Base-by-base conservation (phyloP, 2,329 filamentous ascomycete genomes). In the Colletotrichum plurivorum region DNA sequence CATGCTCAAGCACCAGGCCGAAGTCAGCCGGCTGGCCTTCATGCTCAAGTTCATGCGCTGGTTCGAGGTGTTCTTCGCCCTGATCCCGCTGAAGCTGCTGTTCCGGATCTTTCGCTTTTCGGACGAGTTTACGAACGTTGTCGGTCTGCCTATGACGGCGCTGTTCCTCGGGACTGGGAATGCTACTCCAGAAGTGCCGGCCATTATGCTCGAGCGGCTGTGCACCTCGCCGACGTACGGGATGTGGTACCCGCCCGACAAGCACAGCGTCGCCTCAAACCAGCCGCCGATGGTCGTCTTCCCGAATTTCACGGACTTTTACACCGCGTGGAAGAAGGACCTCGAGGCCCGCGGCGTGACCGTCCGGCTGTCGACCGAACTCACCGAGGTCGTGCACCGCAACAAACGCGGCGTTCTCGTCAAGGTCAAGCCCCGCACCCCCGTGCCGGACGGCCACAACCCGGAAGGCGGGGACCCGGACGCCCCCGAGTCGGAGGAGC, bases 121-220 rank as follows among this genome's bases (percentile, higher is more conserved):
- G 46, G 82, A 87, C 9, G 90, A 92, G 61, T 93, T 93, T 73
- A 86, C 86, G 18, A 90, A 92, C 73, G 88, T 93, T 77, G 84
- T 92, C 27, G 91, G 91, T 0, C 80, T 93, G 0, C 78, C 79
- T 7, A 81, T 81, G 78, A 80, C 79, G 3, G 79, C 79, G 1
- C 73, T 81, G 6, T 93, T 93, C 74, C 81, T 93, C 0, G 91
- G 91, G 1, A 93, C 91, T 0, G 90, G 91, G 2, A 93, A 93
- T 69, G 89, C 91, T 71, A 90, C 90, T 0, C 88, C 90, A 0
- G 88, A 93, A 72, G 90, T 93, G 0, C 88, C 90, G 0, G 86
- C 85, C 59, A 89, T 90, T 36, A 88, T 93, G 46, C 79, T 93
- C 4, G 86, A 89, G 74, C 78, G 86, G 5, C 75, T 89, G 0